phyloP scores from a whole-genome alignment of 1,284 basidiomycete species.

The Ganoderma lingzhi region DNA sequence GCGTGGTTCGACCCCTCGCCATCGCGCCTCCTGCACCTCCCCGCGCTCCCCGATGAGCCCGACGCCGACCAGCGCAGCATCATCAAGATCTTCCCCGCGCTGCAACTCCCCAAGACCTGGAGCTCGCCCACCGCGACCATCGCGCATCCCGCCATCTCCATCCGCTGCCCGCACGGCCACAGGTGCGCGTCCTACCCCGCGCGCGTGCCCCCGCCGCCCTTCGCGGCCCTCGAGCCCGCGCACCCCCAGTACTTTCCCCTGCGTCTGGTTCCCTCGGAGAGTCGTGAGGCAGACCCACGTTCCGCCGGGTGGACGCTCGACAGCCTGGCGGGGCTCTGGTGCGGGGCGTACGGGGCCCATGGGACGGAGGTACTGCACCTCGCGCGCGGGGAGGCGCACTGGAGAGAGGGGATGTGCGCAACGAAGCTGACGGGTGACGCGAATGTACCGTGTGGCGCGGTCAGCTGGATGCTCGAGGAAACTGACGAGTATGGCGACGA shows the following conservation, averaged over 20 bases:
- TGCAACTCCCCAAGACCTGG: conserved; percentile 35
- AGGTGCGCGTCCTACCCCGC: conserved; percentile 18
- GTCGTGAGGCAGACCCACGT: conserved; percentile 17
- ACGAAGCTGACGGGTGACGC: conserved; percentile 35
- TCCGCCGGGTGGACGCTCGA: conserved; percentile 20
- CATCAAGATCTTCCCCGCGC: conserved; percentile 34
- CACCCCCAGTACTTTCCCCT: conserved; percentile 37
- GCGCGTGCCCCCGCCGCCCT: conserved; percentile 24
- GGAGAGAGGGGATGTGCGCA: conserved; percentile 20
- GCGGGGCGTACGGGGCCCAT: conserved; percentile 30
- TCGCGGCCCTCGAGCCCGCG: conserved; percentile 24
- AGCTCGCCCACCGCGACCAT: conserved; percentile 20
- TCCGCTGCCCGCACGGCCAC: conserved; percentile 20
- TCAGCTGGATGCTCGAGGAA: conserved; percentile 25
- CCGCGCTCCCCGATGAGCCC: conserved; percentile 12
- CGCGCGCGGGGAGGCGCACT: conserved; percentile 16
- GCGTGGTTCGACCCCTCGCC: conserved; percentile 30
- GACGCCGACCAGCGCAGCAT: conserved; percentile 28
- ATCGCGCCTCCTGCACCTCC: conserved; percentile 29
- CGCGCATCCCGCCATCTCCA: conserved; percentile 32
- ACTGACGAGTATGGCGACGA: conserved; percentile 12
- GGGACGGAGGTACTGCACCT: conserved; percentile 37
- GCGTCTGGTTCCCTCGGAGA: background rate
- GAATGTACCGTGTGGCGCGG: conserved; percentile 32
- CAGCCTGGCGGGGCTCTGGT: conserved; percentile 34